Percentiles rank a stretch among this genome's conserved stretches.
Evolutionary conservation across 2,329 filamentous ascomycete genomes (phyloP).

Genomic region (Sporothrix brasiliensis): DNA sequence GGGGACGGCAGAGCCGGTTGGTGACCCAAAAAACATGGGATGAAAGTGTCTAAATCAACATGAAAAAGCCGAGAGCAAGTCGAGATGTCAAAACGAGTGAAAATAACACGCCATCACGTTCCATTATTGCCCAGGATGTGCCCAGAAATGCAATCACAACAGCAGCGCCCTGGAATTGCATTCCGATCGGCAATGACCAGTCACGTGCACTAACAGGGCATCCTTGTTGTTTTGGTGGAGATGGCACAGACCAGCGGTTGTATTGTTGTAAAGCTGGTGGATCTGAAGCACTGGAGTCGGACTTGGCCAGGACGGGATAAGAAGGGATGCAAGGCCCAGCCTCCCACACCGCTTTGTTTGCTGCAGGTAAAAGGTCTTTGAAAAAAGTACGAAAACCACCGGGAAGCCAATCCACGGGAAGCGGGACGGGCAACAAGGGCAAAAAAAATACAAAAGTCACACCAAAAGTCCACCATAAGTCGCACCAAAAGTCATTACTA

Average conservation of each 20-base stretch:
- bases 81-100: not conserved
- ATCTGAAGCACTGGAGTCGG: not conserved
- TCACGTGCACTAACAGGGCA: constrained; percentile 21
- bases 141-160: constrained; percentile 21
- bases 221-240: constrained; percentile 20
- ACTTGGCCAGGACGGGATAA: constrained; percentile 20
- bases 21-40: constrained; percentile 16
- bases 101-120: not conserved
- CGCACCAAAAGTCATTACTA: not conserved
- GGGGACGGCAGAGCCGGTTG: constrained; percentile 12
- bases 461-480: constrained; percentile 4
- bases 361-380: not conserved
- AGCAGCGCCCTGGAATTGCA: not conserved
- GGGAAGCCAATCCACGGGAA: not conserved
- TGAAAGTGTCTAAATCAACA: not conserved
- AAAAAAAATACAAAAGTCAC: not conserved
- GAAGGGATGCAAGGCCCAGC: constrained; percentile 27
- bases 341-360: constrained; percentile 25
- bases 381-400: constrained; percentile 15
- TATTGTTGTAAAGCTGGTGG: not conserved
- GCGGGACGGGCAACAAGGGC: not conserved
- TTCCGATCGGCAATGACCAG: not conserved
- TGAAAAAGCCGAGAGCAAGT: not conserved
- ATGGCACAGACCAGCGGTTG: constrained; percentile 8
- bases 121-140: constrained; percentile 14